These are phyloP conservation scores for Sarocladiaceae sp. DNA, from an alignment of 2,329 filamentous ascomycete genomes.

Conservation along the genomic window DNA sequence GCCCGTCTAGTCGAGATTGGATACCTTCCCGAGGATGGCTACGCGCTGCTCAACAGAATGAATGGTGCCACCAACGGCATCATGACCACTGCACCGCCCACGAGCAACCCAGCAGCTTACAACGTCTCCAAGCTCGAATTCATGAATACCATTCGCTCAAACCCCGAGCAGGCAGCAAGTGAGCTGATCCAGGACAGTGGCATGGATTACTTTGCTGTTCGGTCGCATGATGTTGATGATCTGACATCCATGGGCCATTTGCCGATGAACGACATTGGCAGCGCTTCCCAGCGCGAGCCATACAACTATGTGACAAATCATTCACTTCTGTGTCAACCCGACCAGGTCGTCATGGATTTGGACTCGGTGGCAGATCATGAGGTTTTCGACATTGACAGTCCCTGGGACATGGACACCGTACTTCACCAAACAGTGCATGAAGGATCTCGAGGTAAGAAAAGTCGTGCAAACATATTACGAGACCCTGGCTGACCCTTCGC, in stretches of 20 bases:
- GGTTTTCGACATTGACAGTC: slow-evolving; percentile 18
- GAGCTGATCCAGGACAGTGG: slow-evolving; percentile 15
- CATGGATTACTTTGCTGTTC: slow-evolving; percentile 12
- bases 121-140: slow-evolving; percentile 18
- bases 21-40: slow-evolving; percentile 20
- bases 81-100: slow-evolving; percentile 18
- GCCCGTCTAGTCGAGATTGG: slow-evolving; percentile 18
- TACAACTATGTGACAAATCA: slow-evolving; percentile 14
- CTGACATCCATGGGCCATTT: slow-evolving; percentile 16
- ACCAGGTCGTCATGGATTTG: slow-evolving; percentile 13
- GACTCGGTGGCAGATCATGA: slow-evolving; percentile 16
- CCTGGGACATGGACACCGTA: slow-evolving; percentile 18
- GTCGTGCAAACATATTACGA: background rate
- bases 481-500: background rate
- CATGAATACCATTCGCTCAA: slow-evolving; percentile 15
- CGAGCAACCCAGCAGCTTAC: slow-evolving; percentile 10
- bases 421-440: slow-evolving; percentile 14
- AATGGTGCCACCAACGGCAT: slow-evolving; percentile 19
- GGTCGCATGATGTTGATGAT: slow-evolving; percentile 14
- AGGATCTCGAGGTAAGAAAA: slow-evolving; percentile 14
- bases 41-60: slow-evolving; percentile 19
- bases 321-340: slow-evolving; percentile 8
- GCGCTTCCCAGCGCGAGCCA: slow-evolving; percentile 9
- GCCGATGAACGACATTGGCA: slow-evolving; percentile 10
- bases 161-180: slow-evolving; percentile 17